Evolutionary conservation across 148 eudicot species (phyloP).

Genomic region (Beta vulgaris): DNA sequence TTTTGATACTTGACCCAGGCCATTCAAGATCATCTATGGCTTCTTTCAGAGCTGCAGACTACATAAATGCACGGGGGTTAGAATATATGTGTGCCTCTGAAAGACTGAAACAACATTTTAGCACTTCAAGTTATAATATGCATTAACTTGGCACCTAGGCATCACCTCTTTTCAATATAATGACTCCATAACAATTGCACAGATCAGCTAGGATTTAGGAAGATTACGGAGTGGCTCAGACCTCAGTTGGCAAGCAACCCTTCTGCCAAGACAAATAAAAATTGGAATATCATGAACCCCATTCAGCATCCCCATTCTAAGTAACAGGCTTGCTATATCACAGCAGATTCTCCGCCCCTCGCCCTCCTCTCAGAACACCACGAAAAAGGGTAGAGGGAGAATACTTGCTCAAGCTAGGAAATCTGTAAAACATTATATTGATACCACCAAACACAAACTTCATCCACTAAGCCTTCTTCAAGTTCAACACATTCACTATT

Average conservation of each 20-base stretch:
- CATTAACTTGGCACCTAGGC: neutral
- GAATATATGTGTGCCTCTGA: neutral
- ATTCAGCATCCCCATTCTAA: neutral
- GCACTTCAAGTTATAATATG: neutral
- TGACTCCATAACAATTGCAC: neutral
- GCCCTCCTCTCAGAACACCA: too few relatives aligned
- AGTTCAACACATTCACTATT: neutral
- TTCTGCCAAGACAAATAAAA: neutral
- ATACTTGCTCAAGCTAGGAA: too few relatives aligned
- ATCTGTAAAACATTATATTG: too few relatives aligned
- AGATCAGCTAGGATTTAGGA: neutral
- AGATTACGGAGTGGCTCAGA: neutral
- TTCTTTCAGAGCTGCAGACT: constrained; percentile 98
- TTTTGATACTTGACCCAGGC: constrained; percentile 90
- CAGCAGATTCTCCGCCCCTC: too few relatives aligned
- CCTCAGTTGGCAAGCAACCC: neutral
- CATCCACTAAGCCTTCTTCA: neutral
- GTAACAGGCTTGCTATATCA: too few relatives aligned
- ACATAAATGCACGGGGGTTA: constrained; percentile 12
- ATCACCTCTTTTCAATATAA: neutral
- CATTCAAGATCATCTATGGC: constrained; percentile 98
- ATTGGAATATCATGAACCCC: neutral
- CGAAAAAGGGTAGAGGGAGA: too few relatives aligned
- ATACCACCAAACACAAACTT: too few relatives aligned
- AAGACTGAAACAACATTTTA: neutral